Percentiles rank a stretch among this genome's conserved stretches.
Conservation (phyloP, 139 green algal species). For the Picochlorum sp. region DNA sequence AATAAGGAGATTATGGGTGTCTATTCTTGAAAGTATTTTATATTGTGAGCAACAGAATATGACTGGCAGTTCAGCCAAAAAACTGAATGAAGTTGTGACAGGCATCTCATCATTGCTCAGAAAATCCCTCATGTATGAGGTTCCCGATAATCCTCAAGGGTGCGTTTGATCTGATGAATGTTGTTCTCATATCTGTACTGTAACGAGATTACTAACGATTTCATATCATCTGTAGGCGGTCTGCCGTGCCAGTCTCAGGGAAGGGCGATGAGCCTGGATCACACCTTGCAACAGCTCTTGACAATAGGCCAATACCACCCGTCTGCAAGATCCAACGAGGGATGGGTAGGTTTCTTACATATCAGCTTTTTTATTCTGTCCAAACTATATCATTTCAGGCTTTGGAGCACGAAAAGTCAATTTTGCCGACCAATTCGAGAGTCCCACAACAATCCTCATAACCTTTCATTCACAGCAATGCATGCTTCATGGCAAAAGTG, state of each 20-base stretch:
- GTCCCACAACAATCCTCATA: too few species aligned
- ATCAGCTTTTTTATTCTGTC: conserved; percentile 11
- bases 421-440: too few species aligned
- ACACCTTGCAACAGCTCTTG: not conserved
- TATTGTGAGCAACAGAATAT: not conserved
- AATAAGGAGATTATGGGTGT: not conserved
- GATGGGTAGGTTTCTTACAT: not conserved
- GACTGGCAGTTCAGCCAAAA: not conserved
- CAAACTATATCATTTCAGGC: conserved; percentile 1
- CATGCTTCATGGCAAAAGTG: too few species aligned
- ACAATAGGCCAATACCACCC: conserved; percentile 9
- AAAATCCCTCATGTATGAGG: conserved; percentile 11
- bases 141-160: conserved; percentile 3
- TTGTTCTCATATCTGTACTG: too few species aligned
- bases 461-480: too few species aligned
- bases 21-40: conserved; percentile 1
- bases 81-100: conserved; percentile 1
- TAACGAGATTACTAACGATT: too few species aligned
- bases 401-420: conserved; percentile 6
- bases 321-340: conserved; percentile 4
- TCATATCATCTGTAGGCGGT: not conserved
- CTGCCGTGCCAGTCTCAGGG: not conserved
- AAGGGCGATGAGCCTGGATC: not conserved
- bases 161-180: not conserved
- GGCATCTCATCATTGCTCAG: not conserved